Conservation (phyloP, 441 rosid species). For the Daphne laureola region DNA sequence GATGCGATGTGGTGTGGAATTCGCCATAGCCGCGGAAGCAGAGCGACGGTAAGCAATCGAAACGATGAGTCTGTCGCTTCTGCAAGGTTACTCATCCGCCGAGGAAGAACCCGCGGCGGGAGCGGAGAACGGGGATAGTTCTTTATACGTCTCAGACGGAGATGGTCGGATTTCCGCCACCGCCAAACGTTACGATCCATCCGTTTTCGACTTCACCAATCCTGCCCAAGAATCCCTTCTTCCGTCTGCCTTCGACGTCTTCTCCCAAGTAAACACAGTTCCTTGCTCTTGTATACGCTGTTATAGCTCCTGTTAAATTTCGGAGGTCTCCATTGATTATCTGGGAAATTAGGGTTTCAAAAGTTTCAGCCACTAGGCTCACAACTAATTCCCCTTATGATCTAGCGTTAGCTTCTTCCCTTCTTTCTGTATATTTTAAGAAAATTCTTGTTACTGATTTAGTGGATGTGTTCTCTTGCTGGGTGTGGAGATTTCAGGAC, state of each 20-base stretch:
- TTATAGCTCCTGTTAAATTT: not conserved
- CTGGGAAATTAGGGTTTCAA: conserved; percentile 1
- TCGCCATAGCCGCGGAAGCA: not conserved
- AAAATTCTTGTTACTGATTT: conserved; percentile 1
- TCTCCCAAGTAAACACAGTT: conserved; percentile 54
- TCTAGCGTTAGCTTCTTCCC: conserved; percentile 3
- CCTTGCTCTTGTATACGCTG: not conserved
- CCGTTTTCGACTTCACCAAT: conserved; percentile 32
- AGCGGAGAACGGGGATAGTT: conserved; percentile 17
- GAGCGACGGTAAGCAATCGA: not conserved
- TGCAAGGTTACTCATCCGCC: conserved; percentile 78
- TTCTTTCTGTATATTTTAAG: too few species aligned
- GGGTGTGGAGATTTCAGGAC: conserved; percentile 67
- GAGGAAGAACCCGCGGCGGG: conserved; percentile 35
- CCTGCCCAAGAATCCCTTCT: conserved; percentile 39
- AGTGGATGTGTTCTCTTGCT: conserved; percentile 14
- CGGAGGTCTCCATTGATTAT: too few species aligned
- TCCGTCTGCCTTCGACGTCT: conserved; percentile 75
- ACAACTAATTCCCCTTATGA: not conserved
- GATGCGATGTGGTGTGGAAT: too few species aligned
- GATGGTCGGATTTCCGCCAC: conserved; percentile 25
- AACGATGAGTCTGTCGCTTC: conserved; percentile 69
- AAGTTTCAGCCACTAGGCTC: not conserved
- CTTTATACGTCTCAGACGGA: conserved; percentile 28
- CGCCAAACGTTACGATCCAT: conserved; percentile 30